These are phyloP conservation scores for Tagetes patula DNA, from an alignment of 129 eudicot species.

Conservation along the genomic window DNA sequence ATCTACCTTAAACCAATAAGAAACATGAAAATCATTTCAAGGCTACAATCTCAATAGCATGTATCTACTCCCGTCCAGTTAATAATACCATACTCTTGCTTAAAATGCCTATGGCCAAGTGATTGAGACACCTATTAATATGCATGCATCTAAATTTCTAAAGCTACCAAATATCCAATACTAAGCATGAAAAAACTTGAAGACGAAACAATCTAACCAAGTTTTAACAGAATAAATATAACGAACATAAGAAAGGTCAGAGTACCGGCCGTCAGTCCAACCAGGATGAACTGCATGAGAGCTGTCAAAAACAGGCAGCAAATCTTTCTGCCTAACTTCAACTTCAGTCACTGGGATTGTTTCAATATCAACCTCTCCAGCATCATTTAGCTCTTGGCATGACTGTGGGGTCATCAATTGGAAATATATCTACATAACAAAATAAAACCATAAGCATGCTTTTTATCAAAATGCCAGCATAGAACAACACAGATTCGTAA, in stretches of 20 bases:
- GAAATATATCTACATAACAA: conserved; percentile 56
- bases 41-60: background rate
- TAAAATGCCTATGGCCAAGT: conserved; percentile 8
- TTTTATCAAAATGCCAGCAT: conserved; percentile 1
- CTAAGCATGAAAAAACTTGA: background rate
- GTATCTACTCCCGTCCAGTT: background rate
- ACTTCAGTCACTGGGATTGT: conserved; percentile 56
- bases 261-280: conserved; percentile 58
- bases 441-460: conserved; percentile 15
- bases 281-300: conserved; percentile 51
- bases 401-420: conserved; percentile 45
- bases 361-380: conserved; percentile 83
- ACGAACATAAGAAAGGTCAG: background rate
- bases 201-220: background rate
- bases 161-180: background rate
- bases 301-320: conserved; percentile 77
- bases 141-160: conserved; percentile 14
- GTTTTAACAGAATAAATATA: background rate
- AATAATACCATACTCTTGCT: conserved; percentile 6
- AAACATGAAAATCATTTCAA: background rate
- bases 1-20: background rate
- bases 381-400: conserved; percentile 31
- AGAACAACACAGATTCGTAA: conserved; percentile 12
- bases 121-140: background rate
- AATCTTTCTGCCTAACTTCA: conserved; percentile 69